phyloP scores from a whole-genome alignment of 2,329 filamentous ascomycete species.

The Fusarium humuli region DNA sequence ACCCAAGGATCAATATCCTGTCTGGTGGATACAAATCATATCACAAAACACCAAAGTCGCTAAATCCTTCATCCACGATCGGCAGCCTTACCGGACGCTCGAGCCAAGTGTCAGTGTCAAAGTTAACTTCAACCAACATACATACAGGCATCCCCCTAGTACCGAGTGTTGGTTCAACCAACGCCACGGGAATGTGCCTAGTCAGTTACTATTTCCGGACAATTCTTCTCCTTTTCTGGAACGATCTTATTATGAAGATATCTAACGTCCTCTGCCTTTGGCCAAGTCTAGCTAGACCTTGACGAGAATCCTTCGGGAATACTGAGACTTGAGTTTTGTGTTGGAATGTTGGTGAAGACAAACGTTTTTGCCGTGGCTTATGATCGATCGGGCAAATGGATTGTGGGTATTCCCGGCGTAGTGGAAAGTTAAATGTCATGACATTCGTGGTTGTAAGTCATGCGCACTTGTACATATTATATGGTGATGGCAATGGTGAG shows the following conservation, averaged over 20 bases:
- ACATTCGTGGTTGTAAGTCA: background rate
- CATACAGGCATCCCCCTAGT: background rate
- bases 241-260: background rate
- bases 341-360: background rate
- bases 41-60: constrained; percentile 2
- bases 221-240: background rate
- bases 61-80: background rate
- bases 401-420: background rate
- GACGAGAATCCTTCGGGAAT: background rate
- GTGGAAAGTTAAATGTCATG: background rate
- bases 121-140: background rate
- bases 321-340: background rate
- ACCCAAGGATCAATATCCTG: background rate
- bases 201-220: background rate
- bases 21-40: constrained; percentile 8
- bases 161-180: background rate
- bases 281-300: background rate
- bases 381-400: background rate
- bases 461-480: background rate
- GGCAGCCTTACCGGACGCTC: constrained; percentile 2
- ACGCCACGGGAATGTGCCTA: background rate
- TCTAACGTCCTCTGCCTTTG: background rate
- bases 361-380: background rate
- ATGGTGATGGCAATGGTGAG: background rate
- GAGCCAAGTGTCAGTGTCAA: constrained; percentile 6